Evolutionary conservation across 768 basidiomycete genomes (phyloP), one percentile per base, ranked within the genome.

Genomic region (Amanita exitialis): DNA sequence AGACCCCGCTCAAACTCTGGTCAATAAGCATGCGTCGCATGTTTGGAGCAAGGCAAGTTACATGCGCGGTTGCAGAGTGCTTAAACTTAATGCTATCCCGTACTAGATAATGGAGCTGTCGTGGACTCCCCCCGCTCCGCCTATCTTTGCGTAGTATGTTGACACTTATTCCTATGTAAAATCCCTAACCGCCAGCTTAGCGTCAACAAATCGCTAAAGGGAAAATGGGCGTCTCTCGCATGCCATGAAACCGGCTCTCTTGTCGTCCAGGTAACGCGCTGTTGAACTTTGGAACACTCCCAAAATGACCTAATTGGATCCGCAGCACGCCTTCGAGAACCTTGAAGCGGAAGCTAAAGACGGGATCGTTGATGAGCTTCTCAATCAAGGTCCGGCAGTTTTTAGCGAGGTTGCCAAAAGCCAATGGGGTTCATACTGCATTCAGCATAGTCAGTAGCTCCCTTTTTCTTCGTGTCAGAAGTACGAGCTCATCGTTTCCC

Each of bases 171-270:
- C 42, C 55, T 7, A 51, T 50, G 44, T 41, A 54, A 15, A 45
- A 16, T 36, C 28, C 25, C 15, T 20, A 12, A 53, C 47, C 48
- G 13, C 27, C 15, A 51, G 5, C 48, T 0, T 57, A 91, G 89
- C 54, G 89, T 92, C 57, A 91, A 92, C 66, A 87, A 83, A 57
- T 87, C 90, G 0, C 69, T 92, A 55, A 86, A 86, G 58, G 89
- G 90, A 16, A 88, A 90, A 61, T 91, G 90, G 90, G 89, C 90
- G 0, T 77, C 87, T 8, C 75, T 92, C 39, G 90, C 90, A 9
- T 92, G 90, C 60, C 90, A 92, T 59, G 90, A 92, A 67, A 92
- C 90, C 0, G 90, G 90, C 6, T 91, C 88, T 16, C 76, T 91
- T 21, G 88, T 91, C 43, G 88, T 90, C 44, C 88, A 90, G 77